Base-by-base conservation (phyloP, 176 grass and related monocot genomes). In the Musa itinerans region DNA sequence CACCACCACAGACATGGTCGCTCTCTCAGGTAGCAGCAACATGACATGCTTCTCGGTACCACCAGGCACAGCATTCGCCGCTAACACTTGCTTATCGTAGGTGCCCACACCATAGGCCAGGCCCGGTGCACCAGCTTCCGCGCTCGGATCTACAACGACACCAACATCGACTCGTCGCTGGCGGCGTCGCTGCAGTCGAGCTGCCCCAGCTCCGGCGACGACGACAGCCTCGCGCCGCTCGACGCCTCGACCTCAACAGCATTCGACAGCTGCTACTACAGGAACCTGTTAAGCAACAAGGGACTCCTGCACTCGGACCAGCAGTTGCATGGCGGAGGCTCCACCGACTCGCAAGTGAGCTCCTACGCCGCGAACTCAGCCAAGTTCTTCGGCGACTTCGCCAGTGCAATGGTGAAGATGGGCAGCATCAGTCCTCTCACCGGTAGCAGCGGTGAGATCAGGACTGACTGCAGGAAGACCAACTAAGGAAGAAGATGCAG, bases 221-320 rank as follows among this genome's bases (percentile, higher is more conserved):
- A 86, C 63, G 73, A 86, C 49, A 82, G 29, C 24, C 78, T 86
- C 11, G 59, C 74, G 1, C 74, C 79, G 19, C 68, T 86, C 4
- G 84, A 86, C 64, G 26, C 26, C 54, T 15, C 68, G 11, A 69
- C 84, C 1, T 13, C 74, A 1, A 63, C 53, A 50, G 55, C 51
- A 15, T 81, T 86, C 50, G 79, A 86, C 54, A 62, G 56, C 13
- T 74, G 53, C 69, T 86, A 86, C 72, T 86, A 72, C 78, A 74
- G 78, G 50, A 79, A 58, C 7, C 63, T 86, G 56, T 54, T 82
- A 63, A 66, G 73, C n/a, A 77, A 77, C 56, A 78, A 86, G 73
- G 84, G 84, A 9, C 76, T 86, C 49, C 51, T 86, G 15, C 84
- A 86, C 74, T 86, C 84, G 2, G 84, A 86, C 74, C 84, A 82